Percentiles rank a stretch among this genome's conserved stretches.
These are phyloP conservation scores for Phytophthora vignae DNA, from an alignment of 352 stramenopile genomes.

Conservation along the genomic window DNA sequence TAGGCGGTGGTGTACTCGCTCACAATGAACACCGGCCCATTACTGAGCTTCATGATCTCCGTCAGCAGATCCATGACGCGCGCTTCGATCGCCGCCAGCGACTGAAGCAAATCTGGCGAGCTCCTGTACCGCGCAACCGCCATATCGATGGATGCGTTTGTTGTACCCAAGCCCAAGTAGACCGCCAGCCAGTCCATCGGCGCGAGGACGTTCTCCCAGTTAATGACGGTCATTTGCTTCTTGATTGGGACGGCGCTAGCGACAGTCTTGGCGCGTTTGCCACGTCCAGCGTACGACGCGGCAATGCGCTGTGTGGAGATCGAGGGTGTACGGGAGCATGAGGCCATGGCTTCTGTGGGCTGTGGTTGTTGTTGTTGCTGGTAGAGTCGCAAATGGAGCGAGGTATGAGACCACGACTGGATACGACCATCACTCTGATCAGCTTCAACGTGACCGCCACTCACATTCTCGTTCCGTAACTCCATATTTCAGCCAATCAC, in stretches of 20 bases:
- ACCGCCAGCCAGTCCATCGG: slow-evolving; percentile 48
- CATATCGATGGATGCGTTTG: slow-evolving; percentile 31
- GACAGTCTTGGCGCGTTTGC: neutral
- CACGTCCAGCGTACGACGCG: slow-evolving; percentile 4
- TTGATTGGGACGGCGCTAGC: neutral
- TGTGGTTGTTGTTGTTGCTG: slow-evolving; percentile 5
- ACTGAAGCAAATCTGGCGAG: slow-evolving; percentile 18
- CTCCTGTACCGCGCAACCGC: slow-evolving; percentile 26
- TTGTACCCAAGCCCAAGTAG: slow-evolving; percentile 42
- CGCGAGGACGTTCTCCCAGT: slow-evolving; percentile 65
- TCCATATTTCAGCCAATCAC: neutral
- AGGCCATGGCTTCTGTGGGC: slow-evolving; percentile 10
- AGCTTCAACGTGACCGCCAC: slow-evolving; percentile 29
- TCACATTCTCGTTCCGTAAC: slow-evolving; percentile 16
- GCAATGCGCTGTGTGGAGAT: slow-evolving; percentile 18
- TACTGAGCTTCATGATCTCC: slow-evolving; percentile 22
- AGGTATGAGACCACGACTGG: too few species aligned
- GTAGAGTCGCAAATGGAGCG: slow-evolving; percentile 20
- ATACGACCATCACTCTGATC: slow-evolving; percentile 14
- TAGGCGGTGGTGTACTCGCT: slow-evolving; percentile 48
- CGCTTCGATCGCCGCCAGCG: slow-evolving; percentile 41
- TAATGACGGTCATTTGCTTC: slow-evolving; percentile 47
- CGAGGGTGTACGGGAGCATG: slow-evolving; percentile 3
- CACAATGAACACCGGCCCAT: slow-evolving; percentile 55
- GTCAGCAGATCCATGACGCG: slow-evolving; percentile 45